Base-by-base conservation (phyloP, 2,329 filamentous ascomycete genomes). In the Alternaria triticimaculans region DNA sequence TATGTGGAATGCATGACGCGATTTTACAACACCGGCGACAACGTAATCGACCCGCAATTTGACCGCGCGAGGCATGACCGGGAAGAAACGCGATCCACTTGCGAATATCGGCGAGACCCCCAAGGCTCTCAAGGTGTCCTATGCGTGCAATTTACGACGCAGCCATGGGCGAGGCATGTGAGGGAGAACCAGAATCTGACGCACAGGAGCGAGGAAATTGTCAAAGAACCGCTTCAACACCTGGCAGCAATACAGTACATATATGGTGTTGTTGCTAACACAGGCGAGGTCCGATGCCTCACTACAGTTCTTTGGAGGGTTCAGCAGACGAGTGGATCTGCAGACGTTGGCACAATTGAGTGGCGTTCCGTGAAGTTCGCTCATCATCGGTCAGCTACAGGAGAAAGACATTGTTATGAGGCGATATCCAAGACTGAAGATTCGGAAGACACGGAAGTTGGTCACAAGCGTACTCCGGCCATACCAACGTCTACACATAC, bases 171-270 rank as follows among this genome's bases (percentile, higher is more conserved):
- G 82, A 80, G 1, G 70, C 70, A 12, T 76, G 75, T 83, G 64
- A 71, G 65, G 2, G 67, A 68, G 9, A 70, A 82, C 10, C 65
- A 69, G n/a, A 65, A 46, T 10, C 26, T 67, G 18, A 64, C 72
- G 26, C 68, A 67, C 20, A 66, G 65, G 53, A 65, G 70, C 28
- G 72, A 73, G 49, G 69, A 73, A 11, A 56, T 64, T 15, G 79
- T 82, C 2, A 67, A 72, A 3, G 67, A 72, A 4, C 71, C 72
- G 4, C 66, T 84, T 11, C 70, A 75, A 30, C 67, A 75, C 5
- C 75, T 84, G 45, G 82, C 77, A 1, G 82, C 81, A 5, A 75
- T 79, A 5, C 82, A 84, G 60, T 82, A 84, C 53, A 72, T 84
- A 26, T 79, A 78, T 33, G 79, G 80, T 12, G 68, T 74, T 9